Percentiles rank a stretch among this genome's conserved stretches.
phyloP scores from a whole-genome alignment of 495 filamentous ascomycete species.

The Penicillium maclennaniae region DNA sequence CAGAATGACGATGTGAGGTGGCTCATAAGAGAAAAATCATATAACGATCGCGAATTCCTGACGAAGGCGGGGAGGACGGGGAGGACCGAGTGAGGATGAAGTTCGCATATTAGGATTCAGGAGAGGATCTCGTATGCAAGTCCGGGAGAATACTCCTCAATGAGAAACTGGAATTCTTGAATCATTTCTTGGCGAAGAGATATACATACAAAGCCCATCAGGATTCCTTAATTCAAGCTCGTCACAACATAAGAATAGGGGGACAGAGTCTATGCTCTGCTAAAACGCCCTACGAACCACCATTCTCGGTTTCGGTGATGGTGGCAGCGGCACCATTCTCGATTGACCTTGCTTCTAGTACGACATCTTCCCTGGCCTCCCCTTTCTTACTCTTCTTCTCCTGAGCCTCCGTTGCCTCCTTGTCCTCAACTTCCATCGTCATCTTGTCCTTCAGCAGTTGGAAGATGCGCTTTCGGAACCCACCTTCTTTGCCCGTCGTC shows the following conservation, averaged over 20 bases:
- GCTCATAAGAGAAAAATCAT: too few species aligned
- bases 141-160: neutral
- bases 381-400: neutral
- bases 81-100: neutral
- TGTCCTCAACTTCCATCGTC: neutral
- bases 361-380: neutral
- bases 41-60: too few species aligned
- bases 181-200: neutral
- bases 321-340: neutral
- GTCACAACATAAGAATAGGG: neutral
- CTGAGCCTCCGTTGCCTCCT: neutral
- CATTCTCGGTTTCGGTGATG: neutral
- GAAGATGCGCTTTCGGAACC: slow-evolving; percentile 1
- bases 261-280: neutral
- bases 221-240: neutral
- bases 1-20: too few species aligned
- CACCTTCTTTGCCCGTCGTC: neutral
- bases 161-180: neutral
- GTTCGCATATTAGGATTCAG: neutral
- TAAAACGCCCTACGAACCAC: neutral
- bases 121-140: neutral
- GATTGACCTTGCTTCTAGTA: neutral
- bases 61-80: neutral
- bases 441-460: neutral
- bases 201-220: neutral